Evolutionary conservation across 345 rosid genomes (phyloP).

Genomic region (Salix arbutifolia): DNA sequence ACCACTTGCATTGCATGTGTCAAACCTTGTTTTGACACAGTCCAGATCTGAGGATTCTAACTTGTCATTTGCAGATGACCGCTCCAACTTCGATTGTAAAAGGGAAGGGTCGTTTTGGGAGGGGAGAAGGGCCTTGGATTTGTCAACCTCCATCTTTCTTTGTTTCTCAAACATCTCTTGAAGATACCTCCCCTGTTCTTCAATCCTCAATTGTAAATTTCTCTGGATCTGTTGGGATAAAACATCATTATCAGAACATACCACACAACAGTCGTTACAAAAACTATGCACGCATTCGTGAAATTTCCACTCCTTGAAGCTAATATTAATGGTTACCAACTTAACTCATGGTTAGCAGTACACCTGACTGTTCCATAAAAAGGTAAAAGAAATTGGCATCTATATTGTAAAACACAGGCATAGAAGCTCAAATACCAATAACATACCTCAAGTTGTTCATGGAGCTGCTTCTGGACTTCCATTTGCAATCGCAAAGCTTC

Average conservation of each 20-base stretch:
- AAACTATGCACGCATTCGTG: background rate
- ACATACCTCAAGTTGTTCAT: conserved; percentile 91
- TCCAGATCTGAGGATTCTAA: conserved; percentile 18
- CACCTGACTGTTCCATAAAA: background rate
- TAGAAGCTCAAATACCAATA: conserved; percentile 10
- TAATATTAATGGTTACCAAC: background rate
- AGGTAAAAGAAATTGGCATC: background rate
- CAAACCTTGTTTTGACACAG: background rate
- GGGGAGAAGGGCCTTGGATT: conserved; percentile 30
- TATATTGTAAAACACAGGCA: background rate
- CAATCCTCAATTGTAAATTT: conserved; percentile 65
- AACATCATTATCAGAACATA: background rate
- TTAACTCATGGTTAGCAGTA: background rate
- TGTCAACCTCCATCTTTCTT: conserved; percentile 37
- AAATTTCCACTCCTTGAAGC: background rate
- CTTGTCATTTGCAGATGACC: conserved; percentile 16
- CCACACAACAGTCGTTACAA: background rate
- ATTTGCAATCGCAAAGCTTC: conserved; percentile 87
- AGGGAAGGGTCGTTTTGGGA: conserved; percentile 25
- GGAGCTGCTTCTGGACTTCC: conserved; percentile 92
- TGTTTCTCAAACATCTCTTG: conserved; percentile 62
- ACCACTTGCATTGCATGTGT: background rate
- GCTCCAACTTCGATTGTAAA: conserved; percentile 13
- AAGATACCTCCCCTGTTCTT: conserved; percentile 75
- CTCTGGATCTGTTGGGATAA: conserved; percentile 64